phyloP scores from a whole-genome alignment of 139 green algal species.

The Deuterostichococcus epilithicus region DNA sequence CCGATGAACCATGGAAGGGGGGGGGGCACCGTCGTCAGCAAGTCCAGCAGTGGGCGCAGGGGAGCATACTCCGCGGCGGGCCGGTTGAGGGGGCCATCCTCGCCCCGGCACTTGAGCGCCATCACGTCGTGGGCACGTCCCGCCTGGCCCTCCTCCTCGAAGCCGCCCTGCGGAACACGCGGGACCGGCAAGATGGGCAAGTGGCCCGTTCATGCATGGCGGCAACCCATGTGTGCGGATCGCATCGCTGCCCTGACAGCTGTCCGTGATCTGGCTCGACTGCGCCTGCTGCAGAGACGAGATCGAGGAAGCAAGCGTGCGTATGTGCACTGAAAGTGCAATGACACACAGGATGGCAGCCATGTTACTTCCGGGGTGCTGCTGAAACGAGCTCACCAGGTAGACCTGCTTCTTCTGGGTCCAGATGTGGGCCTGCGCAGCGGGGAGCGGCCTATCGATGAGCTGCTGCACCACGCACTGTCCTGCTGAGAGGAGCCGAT shows the following conservation, averaged over 20 bases:
- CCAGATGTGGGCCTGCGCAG: conserved; percentile 36
- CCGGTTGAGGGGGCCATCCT: conserved; percentile 20
- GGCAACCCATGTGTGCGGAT: too few relatives aligned
- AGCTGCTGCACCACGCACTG: too few relatives aligned
- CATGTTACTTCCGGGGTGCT: too few relatives aligned
- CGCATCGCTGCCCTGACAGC: too few relatives aligned
- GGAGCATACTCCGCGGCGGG: conserved; percentile 18
- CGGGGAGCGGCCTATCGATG: too few relatives aligned
- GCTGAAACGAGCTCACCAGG: conserved; percentile 5
- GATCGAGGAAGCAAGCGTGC: neutral
- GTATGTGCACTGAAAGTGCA: neutral
- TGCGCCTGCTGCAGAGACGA: too few relatives aligned
- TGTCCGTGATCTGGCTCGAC: neutral
- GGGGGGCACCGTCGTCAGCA: neutral
- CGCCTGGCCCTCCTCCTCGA: conserved; percentile 28
- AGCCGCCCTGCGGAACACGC: conserved; percentile 20
- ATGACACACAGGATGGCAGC: too few relatives aligned
- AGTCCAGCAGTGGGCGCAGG: conserved; percentile 1
- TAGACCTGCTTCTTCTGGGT: conserved; percentile 49
- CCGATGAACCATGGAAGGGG: neutral
- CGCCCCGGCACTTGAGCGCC: conserved; percentile 31
- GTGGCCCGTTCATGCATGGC: too few relatives aligned
- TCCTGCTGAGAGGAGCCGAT: too few relatives aligned
- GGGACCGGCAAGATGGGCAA: too few relatives aligned
- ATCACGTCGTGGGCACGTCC: conserved; percentile 39